A percentile compares a stretch with the other conserved stretches of the same genome.
Conservation (phyloP, 768 basidiomycete genomes). For the Podaxis pistillaris region DNA sequence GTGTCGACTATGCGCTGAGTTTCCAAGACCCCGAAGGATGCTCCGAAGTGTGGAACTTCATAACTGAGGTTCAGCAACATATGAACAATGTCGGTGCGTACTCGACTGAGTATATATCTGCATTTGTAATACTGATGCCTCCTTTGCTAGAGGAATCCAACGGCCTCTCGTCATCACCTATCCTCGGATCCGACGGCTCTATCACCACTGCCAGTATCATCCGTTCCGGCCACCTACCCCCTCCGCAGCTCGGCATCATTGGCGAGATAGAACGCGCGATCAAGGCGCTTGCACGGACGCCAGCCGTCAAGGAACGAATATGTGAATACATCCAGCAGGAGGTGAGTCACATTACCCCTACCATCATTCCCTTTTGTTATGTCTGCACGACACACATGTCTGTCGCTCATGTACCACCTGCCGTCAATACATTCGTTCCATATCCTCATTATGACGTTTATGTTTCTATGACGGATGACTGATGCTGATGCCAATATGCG, state of each 20-base stretch:
- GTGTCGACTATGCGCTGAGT: conserved; percentile 92
- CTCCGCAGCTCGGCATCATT: conserved; percentile 75
- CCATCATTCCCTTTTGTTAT: conserved; percentile 12
- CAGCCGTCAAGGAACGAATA: conserved; percentile 74
- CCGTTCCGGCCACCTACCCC: conserved; percentile 70
- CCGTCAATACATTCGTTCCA: conserved; percentile 15
- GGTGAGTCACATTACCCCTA: conserved; percentile 44
- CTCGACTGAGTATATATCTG: not conserved
- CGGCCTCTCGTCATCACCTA: conserved; percentile 57
- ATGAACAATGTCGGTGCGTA: conserved; percentile 62
- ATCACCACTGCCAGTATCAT: conserved; percentile 64
- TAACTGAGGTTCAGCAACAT: conserved; percentile 87
- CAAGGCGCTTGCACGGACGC: conserved; percentile 71
- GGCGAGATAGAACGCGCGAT: conserved; percentile 78
- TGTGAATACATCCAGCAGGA: conserved; percentile 87
- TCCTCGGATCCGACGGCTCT: conserved; percentile 53
- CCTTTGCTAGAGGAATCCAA: conserved; percentile 31
- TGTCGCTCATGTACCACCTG: conserved; percentile 14
- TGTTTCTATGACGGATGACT: conserved; percentile 12
- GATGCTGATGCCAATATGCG: conserved; percentile 27
- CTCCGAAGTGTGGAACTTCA: conserved; percentile 96
- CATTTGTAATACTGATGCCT: conserved; percentile 16
- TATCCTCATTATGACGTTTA: not conserved
- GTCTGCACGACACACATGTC: conserved; percentile 6
- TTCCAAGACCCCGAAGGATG: conserved; percentile 97